These are phyloP conservation scores for Russula emetica DNA, from an alignment of 768 basidiomycete genomes.

Conservation along the genomic window DNA sequence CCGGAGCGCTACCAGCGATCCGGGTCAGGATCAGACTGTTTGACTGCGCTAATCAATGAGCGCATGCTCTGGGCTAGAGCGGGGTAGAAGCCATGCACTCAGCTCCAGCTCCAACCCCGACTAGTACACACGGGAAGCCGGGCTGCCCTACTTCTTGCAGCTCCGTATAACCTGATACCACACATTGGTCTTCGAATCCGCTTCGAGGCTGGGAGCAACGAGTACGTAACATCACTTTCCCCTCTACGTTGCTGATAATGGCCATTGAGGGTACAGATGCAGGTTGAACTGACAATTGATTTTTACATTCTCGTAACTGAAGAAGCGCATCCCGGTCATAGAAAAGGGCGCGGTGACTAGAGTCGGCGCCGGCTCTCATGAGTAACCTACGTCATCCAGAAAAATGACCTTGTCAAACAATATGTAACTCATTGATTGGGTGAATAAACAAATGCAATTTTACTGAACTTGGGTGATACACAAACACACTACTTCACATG, in stretches of 20 bases:
- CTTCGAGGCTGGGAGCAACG: background rate
- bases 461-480: conserved; percentile 4
- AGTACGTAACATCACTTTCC: background rate
- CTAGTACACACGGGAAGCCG: background rate
- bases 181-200: background rate
- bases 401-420: background rate
- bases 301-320: background rate
- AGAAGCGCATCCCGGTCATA: background rate
- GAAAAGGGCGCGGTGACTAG: background rate
- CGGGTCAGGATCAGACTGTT: background rate
- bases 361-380: background rate
- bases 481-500: background rate
- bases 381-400: background rate
- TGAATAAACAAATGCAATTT: background rate
- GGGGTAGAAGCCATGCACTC: background rate
- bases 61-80: background rate
- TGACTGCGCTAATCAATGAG: background rate
- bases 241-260: background rate
- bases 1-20: conserved; percentile 1
- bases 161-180: background rate
- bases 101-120: background rate
- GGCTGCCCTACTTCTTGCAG: background rate
- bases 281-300: conserved; percentile 55
- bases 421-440: background rate
- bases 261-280: conserved; percentile 42